Evolutionary conservation across 768 basidiomycete genomes (phyloP).

Genomic region (Amanita molliuscula): DNA sequence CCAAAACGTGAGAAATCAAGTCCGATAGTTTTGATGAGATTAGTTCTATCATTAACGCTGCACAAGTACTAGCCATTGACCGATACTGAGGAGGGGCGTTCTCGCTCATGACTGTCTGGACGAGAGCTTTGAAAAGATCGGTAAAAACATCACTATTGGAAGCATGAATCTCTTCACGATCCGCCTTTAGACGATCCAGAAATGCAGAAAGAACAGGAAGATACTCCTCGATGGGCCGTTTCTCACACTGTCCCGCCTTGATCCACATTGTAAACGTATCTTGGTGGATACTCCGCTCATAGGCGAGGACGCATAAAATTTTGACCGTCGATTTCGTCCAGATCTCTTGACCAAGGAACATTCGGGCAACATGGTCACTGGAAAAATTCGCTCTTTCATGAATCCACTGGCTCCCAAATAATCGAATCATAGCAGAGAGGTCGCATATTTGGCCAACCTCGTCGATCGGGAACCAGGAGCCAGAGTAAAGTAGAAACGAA

Average conservation of each 20-base stretch:
- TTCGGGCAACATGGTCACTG: constrained; percentile 16
- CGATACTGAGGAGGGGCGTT: constrained; percentile 10
- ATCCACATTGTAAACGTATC: constrained; percentile 31
- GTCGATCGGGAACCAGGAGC: background rate
- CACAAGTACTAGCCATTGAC: constrained; percentile 9
- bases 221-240: constrained; percentile 19
- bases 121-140: background rate
- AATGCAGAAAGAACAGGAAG: constrained; percentile 33
- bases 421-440: constrained; percentile 11
- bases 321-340: constrained; percentile 36
- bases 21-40: constrained; percentile 14
- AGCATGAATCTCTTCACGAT: constrained; percentile 5
- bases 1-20: constrained; percentile 15
- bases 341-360: constrained; percentile 27
- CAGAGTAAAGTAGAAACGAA: constrained; percentile 21
- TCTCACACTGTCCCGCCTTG: constrained; percentile 15
- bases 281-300: constrained; percentile 20
- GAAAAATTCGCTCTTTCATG: constrained; percentile 11
- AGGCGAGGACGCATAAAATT: constrained; percentile 34
- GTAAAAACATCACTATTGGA: background rate
- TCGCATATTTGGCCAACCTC: constrained; percentile 9
- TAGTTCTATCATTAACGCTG: constrained; percentile 9
- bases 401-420: constrained; percentile 24
- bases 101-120: constrained; percentile 10
- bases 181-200: constrained; percentile 24